A percentile compares a stretch with the other conserved stretches of the same genome.
These are phyloP conservation scores for Penicillium brasilianum DNA, from an alignment of 2,329 filamentous ascomycete species.

Conservation along the genomic window DNA sequence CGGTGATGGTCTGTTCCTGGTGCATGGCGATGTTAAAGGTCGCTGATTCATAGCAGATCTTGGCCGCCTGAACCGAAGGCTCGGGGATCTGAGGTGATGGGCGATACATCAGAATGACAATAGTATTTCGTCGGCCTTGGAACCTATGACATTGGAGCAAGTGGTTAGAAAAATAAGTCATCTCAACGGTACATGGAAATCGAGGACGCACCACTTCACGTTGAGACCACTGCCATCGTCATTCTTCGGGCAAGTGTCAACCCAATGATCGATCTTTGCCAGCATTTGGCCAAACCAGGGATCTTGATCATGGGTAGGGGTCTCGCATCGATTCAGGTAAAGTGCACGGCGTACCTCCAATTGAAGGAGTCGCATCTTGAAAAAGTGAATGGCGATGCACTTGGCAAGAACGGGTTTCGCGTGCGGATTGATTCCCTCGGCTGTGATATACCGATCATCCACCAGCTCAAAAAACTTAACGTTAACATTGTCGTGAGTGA, in stretches of 20 bases:
- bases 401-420: conserved; percentile 81
- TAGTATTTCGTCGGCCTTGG: conserved; percentile 76
- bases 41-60: conserved; percentile 81
- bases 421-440: conserved; percentile 70
- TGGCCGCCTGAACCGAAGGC: conserved; percentile 77
- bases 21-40: conserved; percentile 81
- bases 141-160: conserved; percentile 53
- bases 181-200: neutral
- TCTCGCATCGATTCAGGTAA: conserved; percentile 80
- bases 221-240: conserved; percentile 73
- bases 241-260: conserved; percentile 74
- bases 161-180: conserved; percentile 6
- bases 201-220: conserved; percentile 71
- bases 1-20: conserved; percentile 75
- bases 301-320: conserved; percentile 78
- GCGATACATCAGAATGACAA: conserved; percentile 84
- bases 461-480: conserved; percentile 83
- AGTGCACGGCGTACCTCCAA: conserved; percentile 84
- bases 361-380: conserved; percentile 86
- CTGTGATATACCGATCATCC: conserved; percentile 81
- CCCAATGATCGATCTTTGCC: conserved; percentile 78
- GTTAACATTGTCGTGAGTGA: conserved; percentile 79
- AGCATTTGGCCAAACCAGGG: conserved; percentile 87
- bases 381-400: conserved; percentile 87
- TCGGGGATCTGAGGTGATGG: conserved; percentile 91